phyloP scores from a whole-genome alignment of 805 yeast species.

The Candida awuae region DNA sequence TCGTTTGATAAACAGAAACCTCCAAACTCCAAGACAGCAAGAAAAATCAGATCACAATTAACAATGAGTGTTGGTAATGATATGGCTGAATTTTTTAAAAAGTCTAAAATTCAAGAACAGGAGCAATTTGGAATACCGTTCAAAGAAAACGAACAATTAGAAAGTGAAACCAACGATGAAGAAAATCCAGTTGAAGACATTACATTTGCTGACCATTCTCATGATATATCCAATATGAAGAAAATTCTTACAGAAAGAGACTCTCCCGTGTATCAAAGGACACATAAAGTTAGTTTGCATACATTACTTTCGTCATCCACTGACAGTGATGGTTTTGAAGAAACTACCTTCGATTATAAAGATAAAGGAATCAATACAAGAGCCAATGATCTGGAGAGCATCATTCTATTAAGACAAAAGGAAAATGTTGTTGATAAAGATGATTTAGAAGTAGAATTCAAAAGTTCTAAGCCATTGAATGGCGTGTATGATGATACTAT shows the following conservation, averaged over 20 bases:
- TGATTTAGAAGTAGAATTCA: constrained; percentile 44
- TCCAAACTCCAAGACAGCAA: background rate
- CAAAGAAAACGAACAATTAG: too few species aligned
- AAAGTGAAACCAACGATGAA: background rate
- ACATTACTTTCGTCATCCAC: constrained; percentile 6
- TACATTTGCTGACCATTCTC: constrained; percentile 3
- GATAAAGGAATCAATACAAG: background rate
- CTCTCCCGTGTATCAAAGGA: constrained; percentile 20
- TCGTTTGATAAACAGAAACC: background rate
- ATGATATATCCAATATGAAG: constrained; percentile 16
- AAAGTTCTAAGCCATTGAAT: constrained; percentile 6
- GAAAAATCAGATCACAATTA: constrained; percentile 8
- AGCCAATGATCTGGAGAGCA: constrained; percentile 1
- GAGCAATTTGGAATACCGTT: constrained; percentile 3
- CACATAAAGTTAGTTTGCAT: constrained; percentile 10
- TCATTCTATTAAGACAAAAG: constrained; percentile 5
- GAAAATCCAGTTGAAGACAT: constrained; percentile 2
- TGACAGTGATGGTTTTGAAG: constrained; percentile 7
- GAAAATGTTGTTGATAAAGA: constrained; percentile 24
- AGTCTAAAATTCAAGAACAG: constrained; percentile 9
- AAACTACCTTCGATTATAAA: constrained; percentile 10
- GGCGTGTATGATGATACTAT: constrained; percentile 5
- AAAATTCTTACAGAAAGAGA: constrained; percentile 29
- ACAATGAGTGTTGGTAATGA: constrained; percentile 8
- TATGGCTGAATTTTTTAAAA: constrained; percentile 12